Base-by-base conservation (phyloP, 352 stramenopile species). In the Elongisporangium anandrum region DNA sequence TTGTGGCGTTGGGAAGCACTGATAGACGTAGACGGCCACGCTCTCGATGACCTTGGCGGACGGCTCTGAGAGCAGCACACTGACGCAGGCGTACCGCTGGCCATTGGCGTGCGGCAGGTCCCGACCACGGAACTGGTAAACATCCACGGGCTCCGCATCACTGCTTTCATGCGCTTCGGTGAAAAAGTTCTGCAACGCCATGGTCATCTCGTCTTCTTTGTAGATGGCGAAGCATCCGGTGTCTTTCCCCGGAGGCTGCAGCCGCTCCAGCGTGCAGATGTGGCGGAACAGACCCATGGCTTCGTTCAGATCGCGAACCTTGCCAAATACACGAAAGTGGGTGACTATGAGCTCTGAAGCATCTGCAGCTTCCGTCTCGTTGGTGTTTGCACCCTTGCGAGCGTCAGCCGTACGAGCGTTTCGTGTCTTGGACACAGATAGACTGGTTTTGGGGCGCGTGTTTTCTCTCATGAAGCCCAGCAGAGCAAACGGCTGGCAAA, bases 141-240 rank as follows among this genome's bases (percentile, higher is more conserved):
- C 23, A 1, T 20, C 17, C 34, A 34, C 38, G 21, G 26, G n/a
- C 17, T 24, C n/a, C 10, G 34, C 20, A 17, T 64, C 50, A 1
- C 39, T 19, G 1, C 20, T 7, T 6, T 62, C 48, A 13, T 49
- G 23, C 22, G 50, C 17, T 4, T 56, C 64, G 26, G 56, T 77
- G n/a, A 61, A 57, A 38, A 82, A 88, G 56, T 91, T 94, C 47
- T 88, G 78, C 23, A 94, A 64, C 0, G 64, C 68, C 85, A 94
- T 89, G 2, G 80, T 87, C 68, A 94, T 88, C 38, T 92, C 84
- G 52, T 87, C 80, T 51, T 94, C 84, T 51, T 94, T 94, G 71
- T 90, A 94, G 47, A 92, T 64, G 34, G 70, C 78, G 21, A 94
- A 94, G 12, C 68, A 70, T 24, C 72, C 78, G 10, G 66, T 76